These are phyloP conservation scores for Cryphonectria naterciae DNA, from an alignment of 2,329 filamentous ascomycete species.

Conservation along the genomic window DNA sequence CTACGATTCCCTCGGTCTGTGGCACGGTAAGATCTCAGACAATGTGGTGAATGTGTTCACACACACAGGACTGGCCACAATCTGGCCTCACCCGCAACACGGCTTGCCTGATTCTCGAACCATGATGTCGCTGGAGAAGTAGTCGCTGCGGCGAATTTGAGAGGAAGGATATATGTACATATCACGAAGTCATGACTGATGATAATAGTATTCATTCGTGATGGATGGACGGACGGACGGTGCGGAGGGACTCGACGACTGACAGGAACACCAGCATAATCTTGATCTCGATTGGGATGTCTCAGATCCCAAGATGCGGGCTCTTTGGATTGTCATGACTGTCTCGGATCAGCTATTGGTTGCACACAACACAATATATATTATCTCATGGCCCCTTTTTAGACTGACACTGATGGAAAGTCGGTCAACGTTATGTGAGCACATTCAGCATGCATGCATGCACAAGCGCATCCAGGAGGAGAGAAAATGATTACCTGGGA, in stretches of 20 bases:
- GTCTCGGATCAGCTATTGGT: conserved; percentile 1
- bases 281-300: conserved; percentile 23
- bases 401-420: neutral
- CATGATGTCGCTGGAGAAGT: neutral
- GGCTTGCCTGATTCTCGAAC: neutral
- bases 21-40: conserved; percentile 26
- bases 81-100: neutral
- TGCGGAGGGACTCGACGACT: neutral
- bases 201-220: neutral
- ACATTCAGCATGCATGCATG: neutral
- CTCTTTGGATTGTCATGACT: neutral
- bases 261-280: conserved; percentile 4
- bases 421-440: neutral
- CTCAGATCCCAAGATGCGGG: conserved; percentile 21
- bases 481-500: neutral
- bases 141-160: neutral
- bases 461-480: neutral
- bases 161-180: neutral
- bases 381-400: neutral
- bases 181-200: conserved; percentile 7
- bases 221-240: too few species aligned
- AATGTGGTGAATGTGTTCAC: conserved; percentile 19
- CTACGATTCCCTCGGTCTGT: conserved; percentile 12
- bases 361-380: neutral
- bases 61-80: neutral